Percentiles rank a stretch among this genome's conserved stretches.
These are phyloP conservation scores for Dactylellina drechsleri DNA, from an alignment of 2,329 filamentous ascomycete genomes.

Conservation along the genomic window DNA sequence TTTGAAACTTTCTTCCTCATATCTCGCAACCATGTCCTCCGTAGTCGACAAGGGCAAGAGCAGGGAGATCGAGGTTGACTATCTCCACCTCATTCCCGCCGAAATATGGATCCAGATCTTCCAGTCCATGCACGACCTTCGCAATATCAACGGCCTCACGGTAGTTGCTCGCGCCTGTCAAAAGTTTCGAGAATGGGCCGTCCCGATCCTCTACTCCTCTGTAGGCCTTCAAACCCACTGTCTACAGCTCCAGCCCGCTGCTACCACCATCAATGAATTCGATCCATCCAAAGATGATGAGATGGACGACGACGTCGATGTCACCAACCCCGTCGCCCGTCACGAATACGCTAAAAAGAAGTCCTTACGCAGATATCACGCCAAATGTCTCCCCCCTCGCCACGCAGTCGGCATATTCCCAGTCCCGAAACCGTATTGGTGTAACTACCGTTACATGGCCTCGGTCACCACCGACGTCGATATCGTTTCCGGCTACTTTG, in stretches of 20 bases:
- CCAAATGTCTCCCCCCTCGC: conserved; percentile 30
- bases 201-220: conserved; percentile 51
- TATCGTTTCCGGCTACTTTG: conserved; percentile 50
- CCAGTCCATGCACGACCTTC: conserved; percentile 53
- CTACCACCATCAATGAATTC: conserved; percentile 37
- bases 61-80: conserved; percentile 36
- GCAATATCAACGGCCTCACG: conserved; percentile 48
- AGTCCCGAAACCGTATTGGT: conserved; percentile 50
- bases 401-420: conserved; percentile 52
- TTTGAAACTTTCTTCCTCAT: too few species aligned
- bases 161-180: conserved; percentile 41
- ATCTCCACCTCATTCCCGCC: conserved; percentile 47
- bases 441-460: conserved; percentile 52
- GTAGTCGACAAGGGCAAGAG: conserved; percentile 37
- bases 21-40: conserved; percentile 19
- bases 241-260: conserved; percentile 45
- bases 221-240: conserved; percentile 51
- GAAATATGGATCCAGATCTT: conserved; percentile 53
- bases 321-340: conserved; percentile 19
- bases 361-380: conserved; percentile 37
- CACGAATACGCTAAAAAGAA: conserved; percentile 39
- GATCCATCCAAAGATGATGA: conserved; percentile 34
- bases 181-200: conserved; percentile 45
- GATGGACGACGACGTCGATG: conserved; percentile 21
- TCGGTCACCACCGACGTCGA: conserved; percentile 44